A percentile compares a stretch with the other conserved stretches of the same genome.
Conservation (phyloP, 2,329 filamentous ascomycete genomes). For the Aspergillus fijiensis region DNA sequence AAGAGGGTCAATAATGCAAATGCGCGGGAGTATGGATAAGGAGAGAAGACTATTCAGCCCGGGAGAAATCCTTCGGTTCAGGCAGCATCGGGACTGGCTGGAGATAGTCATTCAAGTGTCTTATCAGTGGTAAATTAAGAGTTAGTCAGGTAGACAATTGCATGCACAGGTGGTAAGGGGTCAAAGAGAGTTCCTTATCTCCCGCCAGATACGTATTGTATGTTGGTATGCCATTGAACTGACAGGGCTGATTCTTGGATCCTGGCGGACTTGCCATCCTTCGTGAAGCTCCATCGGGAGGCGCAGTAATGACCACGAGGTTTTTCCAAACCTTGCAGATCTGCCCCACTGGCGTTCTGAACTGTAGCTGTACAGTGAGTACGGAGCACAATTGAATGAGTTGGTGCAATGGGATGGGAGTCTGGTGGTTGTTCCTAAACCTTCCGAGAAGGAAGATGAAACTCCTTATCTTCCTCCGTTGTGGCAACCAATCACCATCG, state of each 20-base stretch:
- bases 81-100: slow-evolving; percentile 7
- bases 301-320: no score
- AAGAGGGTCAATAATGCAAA: slow-evolving; percentile 15
- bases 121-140: neutral
- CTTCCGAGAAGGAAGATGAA: neutral
- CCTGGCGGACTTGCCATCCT: no score
- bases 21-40: slow-evolving; percentile 9
- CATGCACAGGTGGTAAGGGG: no score
- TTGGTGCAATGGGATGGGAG: neutral
- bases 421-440: neutral
- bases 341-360: no score
- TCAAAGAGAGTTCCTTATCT: no score
- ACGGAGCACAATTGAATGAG: no score
- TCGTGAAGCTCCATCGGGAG: no score
- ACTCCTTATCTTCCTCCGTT: neutral
- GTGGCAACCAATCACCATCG: neutral
- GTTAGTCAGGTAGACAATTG: neutral
- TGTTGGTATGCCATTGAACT: no score
- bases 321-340: no score
- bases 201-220: no score
- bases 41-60: neutral
- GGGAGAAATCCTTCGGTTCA: neutral
- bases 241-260: no score
- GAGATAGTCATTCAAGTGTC: slow-evolving; percentile 6
- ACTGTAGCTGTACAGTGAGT: no score